Evolutionary conservation across 805 yeast species (phyloP), one percentile per base, ranked within the genome.

Genomic region (Kazachstania martiniae): DNA sequence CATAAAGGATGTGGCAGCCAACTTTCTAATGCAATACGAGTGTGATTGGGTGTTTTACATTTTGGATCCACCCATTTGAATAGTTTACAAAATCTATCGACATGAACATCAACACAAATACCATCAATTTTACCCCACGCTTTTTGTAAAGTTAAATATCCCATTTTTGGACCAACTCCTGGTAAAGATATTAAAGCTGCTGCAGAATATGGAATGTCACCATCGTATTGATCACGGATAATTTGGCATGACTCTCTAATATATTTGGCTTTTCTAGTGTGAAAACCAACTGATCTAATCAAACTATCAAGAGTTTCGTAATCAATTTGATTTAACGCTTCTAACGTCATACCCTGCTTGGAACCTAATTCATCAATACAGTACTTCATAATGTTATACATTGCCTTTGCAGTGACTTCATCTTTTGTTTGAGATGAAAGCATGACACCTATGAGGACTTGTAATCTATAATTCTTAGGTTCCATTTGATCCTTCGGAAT

Each of bases 121-220:
- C 96, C 96, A 33, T 67, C 75, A 37, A 77, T 61, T 26, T 65
- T 61, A 14, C 62, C 61, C 95, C 95, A 86, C 0, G 91, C 94
- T 25, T 73, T 70, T 46, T 85, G 94, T 37, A 85, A 60, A 2
- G 87, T 65, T 25, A 87, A 58, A 51, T 71, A 80, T 0, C 93
- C 94, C 97, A 87, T 87, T 53, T 87, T 87, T 7, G 95, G 95
- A 0, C 97, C 97, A 3, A 87, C 94, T 0, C 97, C 97, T 0
- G 95, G 95, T 21, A 87, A 59, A 0, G 68, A 55, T 4, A 70
- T 64, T 32, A 87, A 64, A 1, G 77, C 87, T 5, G 68, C 74
- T 7, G 49, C 81, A 65, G 2, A 77, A 66, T 37, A 67, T 0
- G 97, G 97, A 3, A 89, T 67, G 42, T 86, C 95, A 6, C 75